Base-by-base conservation (phyloP, 176 grass and related monocot genomes). In the Hyparrhenia diplandra region DNA sequence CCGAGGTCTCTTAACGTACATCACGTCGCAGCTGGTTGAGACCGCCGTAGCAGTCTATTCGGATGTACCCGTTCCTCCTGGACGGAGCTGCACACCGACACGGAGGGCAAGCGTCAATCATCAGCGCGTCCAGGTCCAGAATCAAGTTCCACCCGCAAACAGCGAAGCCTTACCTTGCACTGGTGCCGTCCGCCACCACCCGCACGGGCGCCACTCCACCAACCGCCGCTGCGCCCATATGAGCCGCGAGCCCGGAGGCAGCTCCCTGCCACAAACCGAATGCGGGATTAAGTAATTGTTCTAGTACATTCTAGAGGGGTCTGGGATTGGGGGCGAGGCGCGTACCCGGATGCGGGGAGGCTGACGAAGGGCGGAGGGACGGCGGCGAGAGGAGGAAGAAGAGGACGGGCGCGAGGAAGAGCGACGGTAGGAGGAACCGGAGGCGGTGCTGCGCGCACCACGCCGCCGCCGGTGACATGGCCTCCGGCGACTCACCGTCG, bases 21-120 rank as follows among this genome's bases (percentile, higher is more conserved):
- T 93, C 97, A 75, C 93, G 97, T 88, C 97, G 88, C 85, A 99
- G 90, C 80, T 99, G 97, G 82, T 99, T 99, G 51, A 96, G 97
- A 54, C 97, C 93, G 28, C 97, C 97, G 41, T 75, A 99, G 87
- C 97, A 99, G 29, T 96, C 89, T 30, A 99, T 86, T 69, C 97
- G 74, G 66, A 99, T 71, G 87, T 90, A 96, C 17, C 97, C 93
- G 45, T 87, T 99, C 49, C 28, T 93, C 77, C 58, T 85, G 30
- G 73, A 31, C 42, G 82, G 76, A 74, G 87, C 90, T 93, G 87
- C 47, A 74, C n/a, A n/a, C n/a, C n/a, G n/a, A n/a, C n/a, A 81
- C 77, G 29, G 52, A 64, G 14, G 32, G 11, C 3, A 72, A 25
- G 8, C 79, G 77, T 8, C 55, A 54, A 16, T 71, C 57, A 52